phyloP scores from a whole-genome alignment of 495 filamentous ascomycete species.

The Penicillium odoratum region DNA sequence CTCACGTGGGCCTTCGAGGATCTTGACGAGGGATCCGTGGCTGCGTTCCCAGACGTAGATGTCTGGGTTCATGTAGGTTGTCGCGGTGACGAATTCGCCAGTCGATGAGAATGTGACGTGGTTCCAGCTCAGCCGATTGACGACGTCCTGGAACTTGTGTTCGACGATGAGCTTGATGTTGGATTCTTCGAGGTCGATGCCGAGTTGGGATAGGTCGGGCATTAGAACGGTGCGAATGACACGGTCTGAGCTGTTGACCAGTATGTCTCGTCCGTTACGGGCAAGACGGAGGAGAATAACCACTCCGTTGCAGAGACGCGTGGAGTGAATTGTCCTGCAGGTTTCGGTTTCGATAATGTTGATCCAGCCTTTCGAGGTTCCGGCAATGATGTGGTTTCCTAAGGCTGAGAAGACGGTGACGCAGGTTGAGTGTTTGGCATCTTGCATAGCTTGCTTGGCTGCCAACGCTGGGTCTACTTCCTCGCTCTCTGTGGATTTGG shows the following conservation, averaged over 20 bases:
- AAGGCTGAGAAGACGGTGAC: conserved; percentile 81
- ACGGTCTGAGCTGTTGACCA: conserved; percentile 88
- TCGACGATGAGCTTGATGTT: conserved; percentile 84
- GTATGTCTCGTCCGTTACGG: conserved; percentile 76
- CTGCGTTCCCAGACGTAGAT: conserved; percentile 98
- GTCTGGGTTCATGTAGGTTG: conserved; percentile 95
- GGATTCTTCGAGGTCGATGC: conserved; percentile 43
- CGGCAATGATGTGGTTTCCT: conserved; percentile 84
- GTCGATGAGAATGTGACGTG: conserved; percentile 90
- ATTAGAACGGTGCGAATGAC: conserved; percentile 87
- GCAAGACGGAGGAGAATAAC: conserved; percentile 86
- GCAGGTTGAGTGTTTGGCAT: conserved; percentile 91
- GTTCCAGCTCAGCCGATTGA: conserved; percentile 93
- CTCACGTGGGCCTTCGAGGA: conserved; percentile 92
- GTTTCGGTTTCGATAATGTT: conserved; percentile 87
- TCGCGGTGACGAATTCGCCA: conserved; percentile 84
- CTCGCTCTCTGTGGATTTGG: conserved; percentile 55
- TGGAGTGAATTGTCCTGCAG: conserved; percentile 78
- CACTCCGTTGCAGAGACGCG: conserved; percentile 79
- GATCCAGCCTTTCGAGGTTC: conserved; percentile 91
- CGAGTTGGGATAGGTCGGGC: conserved; percentile 58
- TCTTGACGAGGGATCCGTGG: conserved; percentile 91
- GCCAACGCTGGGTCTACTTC: conserved; percentile 60
- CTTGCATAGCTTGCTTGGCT: conserved; percentile 85
- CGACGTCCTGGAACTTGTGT: conserved; percentile 97